Conservation (phyloP, 176 grass and related monocot species). For the Triticum aestivum region DNA sequence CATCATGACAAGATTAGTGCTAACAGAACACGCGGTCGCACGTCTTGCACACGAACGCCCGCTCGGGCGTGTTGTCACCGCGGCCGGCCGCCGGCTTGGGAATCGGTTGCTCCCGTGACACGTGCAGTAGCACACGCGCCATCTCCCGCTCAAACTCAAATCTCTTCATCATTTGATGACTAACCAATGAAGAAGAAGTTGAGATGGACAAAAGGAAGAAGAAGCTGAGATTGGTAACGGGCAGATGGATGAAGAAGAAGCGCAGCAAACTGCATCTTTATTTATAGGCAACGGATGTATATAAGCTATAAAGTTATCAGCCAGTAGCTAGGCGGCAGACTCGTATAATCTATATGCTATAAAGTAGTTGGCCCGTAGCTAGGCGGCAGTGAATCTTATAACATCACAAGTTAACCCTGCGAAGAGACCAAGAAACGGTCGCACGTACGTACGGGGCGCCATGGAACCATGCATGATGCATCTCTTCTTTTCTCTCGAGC, state of each 20-base stretch:
- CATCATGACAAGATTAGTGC: too few relatives aligned
- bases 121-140: constrained; percentile 55
- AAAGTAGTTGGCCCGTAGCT: too few relatives aligned
- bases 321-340: neutral
- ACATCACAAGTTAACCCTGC: constrained; percentile 14
- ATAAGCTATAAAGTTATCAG: constrained; percentile 21
- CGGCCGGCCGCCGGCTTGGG: neutral
- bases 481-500: neutral
- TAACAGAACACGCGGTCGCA: constrained; percentile 72
- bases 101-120: constrained; percentile 35
- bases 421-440: neutral
- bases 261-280: neutral
- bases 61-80: neutral
- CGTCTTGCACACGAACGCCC: constrained; percentile 86
- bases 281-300: constrained; percentile 29
- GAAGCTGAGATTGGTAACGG: neutral
- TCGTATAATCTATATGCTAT: too few relatives aligned
- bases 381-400: too few relatives aligned
- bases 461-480: neutral
- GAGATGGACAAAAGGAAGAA: neutral
- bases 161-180: constrained; percentile 35
- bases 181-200: neutral
- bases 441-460: neutral
- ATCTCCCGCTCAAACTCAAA: constrained; percentile 43
- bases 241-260: constrained; percentile 3